Base-by-base conservation (phyloP, 2,329 filamentous ascomycete species). In the Cladosporium sp. region DNA sequence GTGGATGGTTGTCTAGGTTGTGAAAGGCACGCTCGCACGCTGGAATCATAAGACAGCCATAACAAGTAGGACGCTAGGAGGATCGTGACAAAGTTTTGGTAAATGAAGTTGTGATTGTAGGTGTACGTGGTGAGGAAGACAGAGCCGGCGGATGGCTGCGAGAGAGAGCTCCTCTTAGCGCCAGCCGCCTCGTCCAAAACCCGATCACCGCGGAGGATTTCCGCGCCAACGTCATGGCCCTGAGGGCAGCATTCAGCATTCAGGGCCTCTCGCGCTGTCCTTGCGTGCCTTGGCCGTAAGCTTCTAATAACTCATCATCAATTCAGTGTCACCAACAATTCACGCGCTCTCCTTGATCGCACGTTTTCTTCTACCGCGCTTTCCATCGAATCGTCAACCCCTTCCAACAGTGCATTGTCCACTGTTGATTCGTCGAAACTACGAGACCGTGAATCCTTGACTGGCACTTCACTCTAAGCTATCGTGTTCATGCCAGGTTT, bases 11-110 rank as follows among this genome's bases (percentile, higher is more conserved):
- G 31, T 13, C 16, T 43, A 14, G 16, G 4, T 16, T n/a, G 32
- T 38, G 9, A 28, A 14, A 46, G 19, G 22, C 35, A 49, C 46
- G 46, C 46, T 49, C 46, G 46, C 38, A 42, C 18, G 31, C 31
- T 32, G 10, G 42, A 42, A 49, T 43, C 38, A 49, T 31, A 43
- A 33, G 37, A 43, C 38, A 35, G 37, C 37, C 46, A 49, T 49
- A 14, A 31, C 38, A 16, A 16, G 18, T 9, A n/a, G 4, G n/a
- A 35, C 34, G 34, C 34, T 35, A 35, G 34, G 32, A 41, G 37
- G 19, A 31, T 41, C 46, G 22, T 28, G 28, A 13, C 6, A 37
- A 9, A 13, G 13, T 10, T 18, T 19, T 13, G 28, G 31, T 41
- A 35, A 32, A 28, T 34, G 28, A 33, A 14, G 22, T 34, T 14